A percentile compares a stretch with the other conserved stretches of the same genome.
Conservation (phyloP, 352 stramenopile genomes). For the Phytophthora brassicae region DNA sequence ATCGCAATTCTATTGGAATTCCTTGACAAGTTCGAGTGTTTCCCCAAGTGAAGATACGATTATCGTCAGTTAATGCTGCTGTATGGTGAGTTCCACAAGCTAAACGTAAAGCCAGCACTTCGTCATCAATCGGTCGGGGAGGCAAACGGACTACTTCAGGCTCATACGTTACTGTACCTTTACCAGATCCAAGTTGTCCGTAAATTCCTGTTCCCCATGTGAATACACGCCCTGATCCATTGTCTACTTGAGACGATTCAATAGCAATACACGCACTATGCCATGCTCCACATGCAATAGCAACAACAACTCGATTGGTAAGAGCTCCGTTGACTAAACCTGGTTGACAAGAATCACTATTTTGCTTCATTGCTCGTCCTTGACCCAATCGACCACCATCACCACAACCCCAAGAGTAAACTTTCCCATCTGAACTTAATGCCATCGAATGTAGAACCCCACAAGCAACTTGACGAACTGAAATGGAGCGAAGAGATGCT, state of each 20-base stretch:
- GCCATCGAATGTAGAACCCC: slow-evolving; percentile 92
- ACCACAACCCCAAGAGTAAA: slow-evolving; percentile 94
- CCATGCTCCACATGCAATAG: slow-evolving; percentile 74
- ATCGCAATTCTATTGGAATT: slow-evolving; percentile 35
- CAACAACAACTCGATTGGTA: slow-evolving; percentile 35
- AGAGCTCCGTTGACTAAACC: slow-evolving; percentile 42
- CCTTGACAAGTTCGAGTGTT: slow-evolving; percentile 54
- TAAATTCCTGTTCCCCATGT: slow-evolving; percentile 79
- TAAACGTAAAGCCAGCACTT: slow-evolving; percentile 44
- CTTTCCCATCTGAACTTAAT: slow-evolving; percentile 76
- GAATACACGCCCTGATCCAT: slow-evolving; percentile 42
- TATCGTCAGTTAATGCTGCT: slow-evolving; percentile 45
- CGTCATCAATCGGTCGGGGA: slow-evolving; percentile 30
- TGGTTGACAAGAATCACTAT: slow-evolving; percentile 30
- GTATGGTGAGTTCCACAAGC: slow-evolving; percentile 75
- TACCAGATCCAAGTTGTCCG: slow-evolving; percentile 61
- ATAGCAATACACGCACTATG: slow-evolving; percentile 67
- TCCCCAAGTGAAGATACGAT: slow-evolving; percentile 72
- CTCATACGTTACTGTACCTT: slow-evolving; percentile 45
- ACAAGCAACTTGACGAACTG: slow-evolving; percentile 80
- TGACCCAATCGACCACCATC: slow-evolving; percentile 81
- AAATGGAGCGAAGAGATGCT: slow-evolving; percentile 43
- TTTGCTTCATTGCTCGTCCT: slow-evolving; percentile 17
- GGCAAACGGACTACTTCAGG: slow-evolving; percentile 39
- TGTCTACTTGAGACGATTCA: slow-evolving; percentile 2